phyloP scores from a whole-genome alignment of 139 green algal species.

The Microglena sp. region DNA sequence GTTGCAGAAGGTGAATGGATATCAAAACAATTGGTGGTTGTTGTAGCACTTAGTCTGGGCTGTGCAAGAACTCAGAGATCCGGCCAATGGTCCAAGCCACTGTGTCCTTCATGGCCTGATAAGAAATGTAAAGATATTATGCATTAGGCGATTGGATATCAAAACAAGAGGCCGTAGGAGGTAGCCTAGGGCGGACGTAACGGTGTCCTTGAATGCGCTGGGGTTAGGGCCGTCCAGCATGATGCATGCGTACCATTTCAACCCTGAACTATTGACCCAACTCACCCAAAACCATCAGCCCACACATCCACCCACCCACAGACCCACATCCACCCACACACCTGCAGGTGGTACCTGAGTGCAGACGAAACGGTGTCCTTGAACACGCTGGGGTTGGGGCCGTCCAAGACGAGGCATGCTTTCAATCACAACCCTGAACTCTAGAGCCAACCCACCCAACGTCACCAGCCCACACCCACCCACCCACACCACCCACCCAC shows the following conservation, averaged over 20 bases:
- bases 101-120: slow-evolving; percentile 72
- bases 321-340: not conserved
- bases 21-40: too few species aligned
- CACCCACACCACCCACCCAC: not conserved
- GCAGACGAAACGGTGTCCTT: not conserved
- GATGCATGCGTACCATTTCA: too few species aligned
- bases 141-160: too few species aligned
- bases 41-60: slow-evolving; percentile 28
- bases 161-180: too few species aligned
- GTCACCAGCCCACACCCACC: not conserved
- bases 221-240: slow-evolving; percentile 85
- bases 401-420: too few species aligned
- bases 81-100: slow-evolving; percentile 91
- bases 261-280: not conserved
- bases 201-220: slow-evolving; percentile 51
- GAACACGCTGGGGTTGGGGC: not conserved
- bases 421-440: too few species aligned
- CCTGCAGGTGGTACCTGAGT: not conserved
- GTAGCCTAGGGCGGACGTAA: slow-evolving; percentile 62
- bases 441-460: too few species aligned
- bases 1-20: too few species aligned
- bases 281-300: not conserved
- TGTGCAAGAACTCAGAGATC: slow-evolving; percentile 91
- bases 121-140: too few species aligned
- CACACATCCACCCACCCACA: not conserved